A percentile compares a stretch with the other conserved stretches of the same genome.
phyloP scores from a whole-genome alignment of 192 early-diverging fungal genomes.

The Coemansia umbellata region DNA sequence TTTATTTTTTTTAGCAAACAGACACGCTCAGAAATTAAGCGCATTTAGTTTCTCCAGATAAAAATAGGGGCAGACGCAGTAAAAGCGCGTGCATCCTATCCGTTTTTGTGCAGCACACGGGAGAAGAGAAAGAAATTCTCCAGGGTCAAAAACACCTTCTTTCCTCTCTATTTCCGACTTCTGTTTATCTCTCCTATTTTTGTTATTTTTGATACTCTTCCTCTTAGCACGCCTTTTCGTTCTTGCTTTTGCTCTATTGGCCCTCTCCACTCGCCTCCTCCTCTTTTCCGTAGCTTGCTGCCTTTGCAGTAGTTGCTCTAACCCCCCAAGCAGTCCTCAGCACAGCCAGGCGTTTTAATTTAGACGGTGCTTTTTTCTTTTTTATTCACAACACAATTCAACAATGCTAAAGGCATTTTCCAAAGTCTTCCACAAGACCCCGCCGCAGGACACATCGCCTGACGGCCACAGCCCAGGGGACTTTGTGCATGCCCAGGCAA shows the following conservation, averaged over 20 bases:
- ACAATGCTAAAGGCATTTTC: slow-evolving; percentile 50
- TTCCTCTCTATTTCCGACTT: not conserved
- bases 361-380: not conserved
- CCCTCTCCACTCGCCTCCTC: not conserved
- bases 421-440: slow-evolving; percentile 45
- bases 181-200: slow-evolving; percentile 1
- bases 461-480: slow-evolving; percentile 10
- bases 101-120: not conserved
- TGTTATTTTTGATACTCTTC: slow-evolving; percentile 2
- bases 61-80: slow-evolving; percentile 1
- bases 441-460: slow-evolving; percentile 21
- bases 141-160: too few relatives aligned
- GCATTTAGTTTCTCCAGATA: not conserved
- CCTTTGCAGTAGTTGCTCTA: not conserved
- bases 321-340: not conserved
- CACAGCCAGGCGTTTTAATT: not conserved
- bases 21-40: too few relatives aligned
- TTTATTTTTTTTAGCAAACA: too few relatives aligned
- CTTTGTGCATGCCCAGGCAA: slow-evolving; percentile 4
- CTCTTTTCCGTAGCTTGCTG: not conserved
- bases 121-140: too few relatives aligned
- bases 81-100: not conserved
- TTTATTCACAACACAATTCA: not conserved
- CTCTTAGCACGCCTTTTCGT: not conserved
- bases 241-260: not conserved